Evolutionary conservation across 2,329 filamentous ascomycete species (phyloP).

Genomic region (Fusarium keratoplasticum): DNA sequence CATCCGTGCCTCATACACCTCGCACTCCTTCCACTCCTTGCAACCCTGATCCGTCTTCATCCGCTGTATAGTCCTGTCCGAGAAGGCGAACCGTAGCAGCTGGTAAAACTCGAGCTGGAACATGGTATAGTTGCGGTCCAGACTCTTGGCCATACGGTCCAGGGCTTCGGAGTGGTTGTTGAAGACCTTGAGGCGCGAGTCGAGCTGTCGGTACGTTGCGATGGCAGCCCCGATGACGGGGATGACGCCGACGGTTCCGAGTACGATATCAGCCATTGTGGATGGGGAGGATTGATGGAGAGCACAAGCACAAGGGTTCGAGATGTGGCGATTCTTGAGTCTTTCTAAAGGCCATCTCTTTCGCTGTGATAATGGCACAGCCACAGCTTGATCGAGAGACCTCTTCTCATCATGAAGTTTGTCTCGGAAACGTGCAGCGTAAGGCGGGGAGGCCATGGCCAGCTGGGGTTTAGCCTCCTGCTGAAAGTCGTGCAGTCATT

Average conservation of each 20-base stretch:
- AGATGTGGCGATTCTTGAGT: background rate
- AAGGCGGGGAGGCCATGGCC: background rate
- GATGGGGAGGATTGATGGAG: background rate
- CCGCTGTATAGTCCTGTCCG: background rate
- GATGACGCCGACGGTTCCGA: background rate
- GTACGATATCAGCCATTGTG: background rate
- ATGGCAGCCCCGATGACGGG: background rate
- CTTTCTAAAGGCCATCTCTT: background rate
- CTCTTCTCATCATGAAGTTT: background rate
- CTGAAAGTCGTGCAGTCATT: background rate
- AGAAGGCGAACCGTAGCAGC: conserved; percentile 7
- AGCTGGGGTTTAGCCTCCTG: background rate
- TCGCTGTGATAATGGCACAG: background rate
- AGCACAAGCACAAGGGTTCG: background rate
- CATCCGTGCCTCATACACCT: background rate
- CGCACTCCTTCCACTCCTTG: background rate
- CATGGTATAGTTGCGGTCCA: background rate
- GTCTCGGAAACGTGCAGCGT: background rate
- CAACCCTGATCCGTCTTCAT: background rate
- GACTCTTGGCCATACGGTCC: background rate
- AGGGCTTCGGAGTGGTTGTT: background rate
- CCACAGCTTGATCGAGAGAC: background rate
- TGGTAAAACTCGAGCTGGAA: conserved; percentile 7
- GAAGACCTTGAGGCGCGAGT: background rate
- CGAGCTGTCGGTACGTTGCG: background rate